phyloP scores from a whole-genome alignment of 495 filamentous ascomycete species.

The Articulospora tetracladia region DNA sequence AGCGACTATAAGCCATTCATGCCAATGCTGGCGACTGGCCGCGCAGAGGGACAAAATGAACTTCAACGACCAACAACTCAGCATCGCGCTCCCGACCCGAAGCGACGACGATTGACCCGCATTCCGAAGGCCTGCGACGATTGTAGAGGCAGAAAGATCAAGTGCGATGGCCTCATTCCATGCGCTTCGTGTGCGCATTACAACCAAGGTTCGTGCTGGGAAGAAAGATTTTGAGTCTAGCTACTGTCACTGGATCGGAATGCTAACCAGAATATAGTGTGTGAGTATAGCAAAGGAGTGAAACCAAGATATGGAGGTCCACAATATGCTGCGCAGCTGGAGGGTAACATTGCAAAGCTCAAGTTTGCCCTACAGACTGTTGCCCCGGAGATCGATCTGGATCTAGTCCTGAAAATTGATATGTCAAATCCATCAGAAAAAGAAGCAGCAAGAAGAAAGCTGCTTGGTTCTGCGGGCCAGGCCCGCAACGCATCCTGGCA shows the following conservation, averaged over 20 bases:
- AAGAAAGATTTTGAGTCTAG: too few relatives aligned
- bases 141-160: conserved; percentile 77
- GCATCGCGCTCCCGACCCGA: too few relatives aligned
- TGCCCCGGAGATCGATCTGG: not conserved
- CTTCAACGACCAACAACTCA: too few relatives aligned
- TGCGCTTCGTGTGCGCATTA: conserved; percentile 80
- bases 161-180: conserved; percentile 77
- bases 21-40: too few relatives aligned
- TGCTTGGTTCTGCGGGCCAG: not conserved
- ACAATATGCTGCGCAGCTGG: not conserved
- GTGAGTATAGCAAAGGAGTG: not conserved
- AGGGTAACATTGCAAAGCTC: not conserved
- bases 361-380: not conserved
- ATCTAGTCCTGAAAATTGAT: not conserved
- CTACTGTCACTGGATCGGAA: too few relatives aligned
- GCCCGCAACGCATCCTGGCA: not conserved
- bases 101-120: not conserved
- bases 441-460: not conserved
- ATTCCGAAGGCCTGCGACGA: conserved; percentile 62
- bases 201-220: conserved; percentile 70
- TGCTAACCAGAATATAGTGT: not conserved
- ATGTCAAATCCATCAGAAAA: not conserved
- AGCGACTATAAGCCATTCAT: too few relatives aligned
- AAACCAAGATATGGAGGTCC: not conserved
- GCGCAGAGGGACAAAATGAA: too few relatives aligned